phyloP scores from a whole-genome alignment of 2,329 filamentous ascomycete genomes.

The Ophiocordyceps unilateralis region DNA sequence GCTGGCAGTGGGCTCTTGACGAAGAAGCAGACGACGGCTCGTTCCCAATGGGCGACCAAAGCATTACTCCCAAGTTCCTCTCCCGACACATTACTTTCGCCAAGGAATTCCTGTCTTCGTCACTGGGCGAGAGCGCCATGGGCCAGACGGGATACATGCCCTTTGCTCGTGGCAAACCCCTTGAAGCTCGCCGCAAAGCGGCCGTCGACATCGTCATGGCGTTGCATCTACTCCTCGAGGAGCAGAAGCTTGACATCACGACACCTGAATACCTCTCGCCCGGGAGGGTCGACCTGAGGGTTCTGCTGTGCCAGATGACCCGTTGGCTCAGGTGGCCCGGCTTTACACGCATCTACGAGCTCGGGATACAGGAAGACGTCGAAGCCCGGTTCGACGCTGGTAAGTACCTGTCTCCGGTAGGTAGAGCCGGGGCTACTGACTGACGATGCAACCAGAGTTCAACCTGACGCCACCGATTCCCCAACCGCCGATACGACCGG shows the following conservation, averaged over 20 bases:
- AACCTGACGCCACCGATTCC: slow-evolving; percentile 15
- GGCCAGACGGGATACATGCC: slow-evolving; percentile 45
- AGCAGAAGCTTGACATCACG: slow-evolving; percentile 62
- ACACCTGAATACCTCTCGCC: slow-evolving; percentile 25
- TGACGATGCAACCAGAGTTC: slow-evolving; percentile 10
- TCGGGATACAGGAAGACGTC: slow-evolving; percentile 33
- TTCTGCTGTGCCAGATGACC: slow-evolving; percentile 63
- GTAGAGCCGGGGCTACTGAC: not conserved
- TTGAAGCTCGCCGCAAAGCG: slow-evolving; percentile 39
- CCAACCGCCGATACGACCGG: slow-evolving; percentile 17
- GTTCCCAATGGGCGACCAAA: slow-evolving; percentile 10
- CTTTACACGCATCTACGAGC: slow-evolving; percentile 30
- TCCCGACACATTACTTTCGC: slow-evolving; percentile 38
- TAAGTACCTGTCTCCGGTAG: slow-evolving; percentile 8
- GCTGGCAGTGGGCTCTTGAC: slow-evolving; percentile 58
- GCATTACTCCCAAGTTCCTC: slow-evolving; percentile 23
- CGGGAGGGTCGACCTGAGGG: slow-evolving; percentile 38
- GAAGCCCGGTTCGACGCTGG: slow-evolving; percentile 21
- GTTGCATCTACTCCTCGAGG: slow-evolving; percentile 76
- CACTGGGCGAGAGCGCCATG: slow-evolving; percentile 36
- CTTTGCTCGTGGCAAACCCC: slow-evolving; percentile 33
- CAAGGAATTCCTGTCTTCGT: slow-evolving; percentile 45
- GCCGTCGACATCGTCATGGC: slow-evolving; percentile 54
- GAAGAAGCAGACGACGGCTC: slow-evolving; percentile 22
- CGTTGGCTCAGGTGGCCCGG: slow-evolving; percentile 60